Conservation (phyloP, 1,284 basidiomycete species). For the Ceratobasidium papillatum region DNA sequence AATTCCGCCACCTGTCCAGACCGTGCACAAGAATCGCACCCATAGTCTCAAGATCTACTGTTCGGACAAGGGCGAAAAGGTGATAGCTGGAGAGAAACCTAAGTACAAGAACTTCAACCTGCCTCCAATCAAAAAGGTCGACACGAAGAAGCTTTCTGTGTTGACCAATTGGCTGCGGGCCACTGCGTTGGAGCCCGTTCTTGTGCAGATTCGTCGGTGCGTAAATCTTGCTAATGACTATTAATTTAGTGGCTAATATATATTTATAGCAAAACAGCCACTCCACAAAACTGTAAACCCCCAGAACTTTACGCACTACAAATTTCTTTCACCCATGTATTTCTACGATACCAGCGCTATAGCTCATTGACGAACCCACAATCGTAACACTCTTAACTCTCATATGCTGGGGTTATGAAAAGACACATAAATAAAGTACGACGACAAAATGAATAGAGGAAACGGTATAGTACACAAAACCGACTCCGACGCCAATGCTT, state of each 20-base stretch:
- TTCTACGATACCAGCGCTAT: not conserved
- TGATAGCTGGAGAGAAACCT: too few relatives aligned
- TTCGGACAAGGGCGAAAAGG: constrained; percentile 83
- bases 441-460: constrained; percentile 16
- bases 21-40: constrained; percentile 98
- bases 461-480: constrained; percentile 10
- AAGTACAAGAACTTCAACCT: too few relatives aligned
- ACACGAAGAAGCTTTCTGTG: constrained; percentile 72
- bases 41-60: constrained; percentile 95
- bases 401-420: not conserved
- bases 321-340: constrained; percentile 10
- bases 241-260: not conserved
- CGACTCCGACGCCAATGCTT: constrained; percentile 1
- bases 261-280: constrained; percentile 91
- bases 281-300: constrained; percentile 89
- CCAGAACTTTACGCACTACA: constrained; percentile 81
- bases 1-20: constrained; percentile 58
- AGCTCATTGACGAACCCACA: not conserved
- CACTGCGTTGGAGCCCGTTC: constrained; percentile 82
- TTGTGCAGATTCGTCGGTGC: constrained; percentile 91
- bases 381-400: not conserved
- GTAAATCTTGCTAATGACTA: constrained; percentile 50
- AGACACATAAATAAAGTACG: constrained; percentile 29
- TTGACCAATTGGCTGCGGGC: constrained; percentile 78
- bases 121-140: constrained; percentile 84